phyloP scores from a whole-genome alignment of 129 eudicot species.

The sunflower (Helianthus annuus) region DNA sequence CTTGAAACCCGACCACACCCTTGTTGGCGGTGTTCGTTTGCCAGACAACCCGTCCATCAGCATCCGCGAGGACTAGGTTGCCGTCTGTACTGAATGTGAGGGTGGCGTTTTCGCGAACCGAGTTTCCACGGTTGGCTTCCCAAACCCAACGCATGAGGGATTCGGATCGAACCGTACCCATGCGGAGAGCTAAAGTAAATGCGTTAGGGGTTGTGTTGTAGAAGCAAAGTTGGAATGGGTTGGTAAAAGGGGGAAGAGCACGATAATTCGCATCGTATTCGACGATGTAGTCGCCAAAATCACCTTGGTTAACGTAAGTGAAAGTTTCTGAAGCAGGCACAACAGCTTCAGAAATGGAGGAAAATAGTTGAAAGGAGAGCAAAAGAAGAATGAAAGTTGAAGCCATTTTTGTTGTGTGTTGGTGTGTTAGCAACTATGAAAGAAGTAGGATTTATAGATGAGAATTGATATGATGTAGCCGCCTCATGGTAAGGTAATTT shows the following conservation, averaged over 20 bases:
- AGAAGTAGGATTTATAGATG: background rate
- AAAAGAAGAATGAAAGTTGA: background rate
- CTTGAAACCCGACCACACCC: slow-evolving; percentile 51
- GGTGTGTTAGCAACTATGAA: slow-evolving; percentile 1
- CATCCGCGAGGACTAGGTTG: slow-evolving; percentile 51
- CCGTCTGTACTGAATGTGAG: slow-evolving; percentile 48
- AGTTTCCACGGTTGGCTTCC: slow-evolving; percentile 62
- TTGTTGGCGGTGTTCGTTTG: slow-evolving; percentile 58
- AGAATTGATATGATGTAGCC: background rate
- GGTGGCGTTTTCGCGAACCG: slow-evolving; percentile 53
- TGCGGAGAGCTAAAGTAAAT: slow-evolving; percentile 45
- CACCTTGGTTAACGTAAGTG: slow-evolving; percentile 41
- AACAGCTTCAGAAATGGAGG: slow-evolving; percentile 26
- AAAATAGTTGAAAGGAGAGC: slow-evolving; percentile 18
- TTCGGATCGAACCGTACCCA: slow-evolving; percentile 38
- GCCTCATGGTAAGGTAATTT: too few species aligned
- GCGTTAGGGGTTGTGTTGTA: slow-evolving; percentile 57
- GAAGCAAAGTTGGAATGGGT: slow-evolving; percentile 56
- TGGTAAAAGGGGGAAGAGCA: slow-evolving; percentile 12
- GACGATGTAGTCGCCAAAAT: slow-evolving; percentile 43
- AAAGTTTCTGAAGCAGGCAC: slow-evolving; percentile 49
- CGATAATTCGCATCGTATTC: slow-evolving; percentile 47
- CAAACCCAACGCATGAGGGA: slow-evolving; percentile 56
- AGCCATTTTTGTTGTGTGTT: slow-evolving; percentile 17
- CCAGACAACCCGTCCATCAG: slow-evolving; percentile 51